Evolutionary conservation across 495 filamentous ascomycete species (phyloP), one percentile per base, ranked within the genome.

Genomic region (Xylaria scruposa): DNA sequence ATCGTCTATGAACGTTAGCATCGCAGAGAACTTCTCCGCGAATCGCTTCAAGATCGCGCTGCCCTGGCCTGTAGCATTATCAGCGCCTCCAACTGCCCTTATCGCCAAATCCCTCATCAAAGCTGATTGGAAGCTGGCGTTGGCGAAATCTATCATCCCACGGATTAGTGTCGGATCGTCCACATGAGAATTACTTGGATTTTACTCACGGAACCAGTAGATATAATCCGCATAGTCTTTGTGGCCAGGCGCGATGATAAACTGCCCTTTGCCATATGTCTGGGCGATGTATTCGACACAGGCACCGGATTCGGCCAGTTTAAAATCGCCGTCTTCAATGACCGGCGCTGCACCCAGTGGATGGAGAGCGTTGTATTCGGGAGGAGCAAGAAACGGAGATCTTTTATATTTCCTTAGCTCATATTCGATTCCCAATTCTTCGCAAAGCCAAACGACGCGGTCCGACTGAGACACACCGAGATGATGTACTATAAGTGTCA

Each of bases 401-500:
- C 88, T 84, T 17, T 83, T 72, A 81, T 91, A 86, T 49, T 79
- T 76, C 42, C 84, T 85, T 49, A 87, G 79, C 10, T 81, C 74
- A 78, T 91, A 90, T 7, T 81, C 72, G 56, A 91, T 76, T 59
- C 72, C 73, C 42, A 91, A 88, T 75, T 92, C 89, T 78, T 92
- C 89, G 75, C 85, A 87, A 72, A 91, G 87, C 85, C 85, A 91
- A 76, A 86, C 72, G 36, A 90, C 82, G 73, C 89, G 89, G 74
- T 91, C 89, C 54, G 86, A 89, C 81, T 90, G 88, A 47, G 85
- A 86, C 69, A 82, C 74, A 51, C 82, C 78, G 59, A 90, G 82
- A 77, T 91, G 88, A 76, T 91, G 88, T 70, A 91, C 78, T n/a
- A 82, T 88, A 70, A 89, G 83, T 53, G 75, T 67, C 77, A 79